Conservation (phyloP, 2,329 filamentous ascomycete species). For the Diaporthe citri region DNA sequence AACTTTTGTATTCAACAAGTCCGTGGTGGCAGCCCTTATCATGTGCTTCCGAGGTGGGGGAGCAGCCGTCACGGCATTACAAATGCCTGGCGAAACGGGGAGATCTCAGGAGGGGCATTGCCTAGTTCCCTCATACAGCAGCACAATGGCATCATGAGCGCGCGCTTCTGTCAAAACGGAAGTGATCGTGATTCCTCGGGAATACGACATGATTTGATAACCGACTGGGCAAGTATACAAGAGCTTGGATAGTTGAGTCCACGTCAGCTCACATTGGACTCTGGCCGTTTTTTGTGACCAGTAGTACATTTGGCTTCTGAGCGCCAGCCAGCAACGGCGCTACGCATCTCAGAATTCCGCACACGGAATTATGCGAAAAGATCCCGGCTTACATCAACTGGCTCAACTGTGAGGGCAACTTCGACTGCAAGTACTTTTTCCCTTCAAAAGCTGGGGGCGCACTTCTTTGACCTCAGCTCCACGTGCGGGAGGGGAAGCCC, state of each 20-base stretch:
- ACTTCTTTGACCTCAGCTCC: background rate
- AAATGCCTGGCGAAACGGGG: conserved; percentile 18
- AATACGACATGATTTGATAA: background rate
- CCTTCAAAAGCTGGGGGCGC: background rate
- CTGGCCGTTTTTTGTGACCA: no score
- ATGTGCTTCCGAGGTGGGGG: conserved; percentile 29
- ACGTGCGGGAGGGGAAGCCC: background rate
- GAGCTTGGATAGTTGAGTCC: background rate
- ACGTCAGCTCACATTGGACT: background rate
- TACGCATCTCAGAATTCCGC: background rate
- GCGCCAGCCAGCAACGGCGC: background rate
- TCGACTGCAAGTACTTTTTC: background rate
- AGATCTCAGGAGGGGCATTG: background rate
- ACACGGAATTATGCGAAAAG: background rate
- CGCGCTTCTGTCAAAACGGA: conserved; percentile 2
- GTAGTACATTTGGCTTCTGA: background rate
- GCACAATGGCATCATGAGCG: conserved; percentile 33
- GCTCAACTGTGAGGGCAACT: no score
- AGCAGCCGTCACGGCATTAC: conserved; percentile 18
- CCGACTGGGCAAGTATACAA: no score
- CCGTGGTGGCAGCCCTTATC: background rate
- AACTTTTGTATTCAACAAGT: background rate
- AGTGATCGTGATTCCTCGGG: background rate
- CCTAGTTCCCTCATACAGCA: conserved; percentile 22
- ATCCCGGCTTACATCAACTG: no score